A percentile compares a stretch with the other conserved stretches of the same genome.
These are phyloP conservation scores for Teratosphaeria viscida DNA, from an alignment of 2,329 filamentous ascomycete genomes.

Conservation along the genomic window DNA sequence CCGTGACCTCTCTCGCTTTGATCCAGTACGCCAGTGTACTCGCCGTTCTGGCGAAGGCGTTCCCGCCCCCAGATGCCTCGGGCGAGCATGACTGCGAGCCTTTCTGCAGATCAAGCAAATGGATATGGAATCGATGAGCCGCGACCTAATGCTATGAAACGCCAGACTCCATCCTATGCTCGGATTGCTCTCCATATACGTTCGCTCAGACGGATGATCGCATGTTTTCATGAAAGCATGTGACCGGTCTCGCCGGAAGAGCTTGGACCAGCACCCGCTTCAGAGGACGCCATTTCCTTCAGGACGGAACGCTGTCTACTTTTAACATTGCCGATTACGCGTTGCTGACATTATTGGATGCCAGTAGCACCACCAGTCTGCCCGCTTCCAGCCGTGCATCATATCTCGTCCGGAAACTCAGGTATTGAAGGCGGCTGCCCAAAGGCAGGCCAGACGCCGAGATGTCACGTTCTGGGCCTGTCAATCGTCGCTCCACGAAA, in stretches of 20 bases:
- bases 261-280: background rate
- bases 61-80: slow-evolving; percentile 3
- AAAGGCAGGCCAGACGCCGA: background rate
- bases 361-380: no score
- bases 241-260: background rate
- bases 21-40: background rate
- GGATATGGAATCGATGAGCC: background rate
- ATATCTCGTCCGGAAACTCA: background rate
- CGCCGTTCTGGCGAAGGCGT: background rate
- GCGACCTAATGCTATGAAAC: background rate
- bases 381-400: background rate
- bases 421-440: background rate
- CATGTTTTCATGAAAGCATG: background rate
- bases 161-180: background rate
- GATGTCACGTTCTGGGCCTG: slow-evolving; percentile 33
- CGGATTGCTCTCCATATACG: background rate
- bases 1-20: slow-evolving; percentile 4
- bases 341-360: no score
- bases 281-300: background rate
- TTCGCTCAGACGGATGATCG: background rate
- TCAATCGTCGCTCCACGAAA: slow-evolving; percentile 53
- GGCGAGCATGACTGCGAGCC: background rate
- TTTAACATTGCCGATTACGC: background rate
- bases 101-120: background rate
- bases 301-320: background rate